These are phyloP conservation scores for Macrophomina pseudophaseolina DNA, from an alignment of 2,329 filamentous ascomycete genomes.

Conservation along the genomic window DNA sequence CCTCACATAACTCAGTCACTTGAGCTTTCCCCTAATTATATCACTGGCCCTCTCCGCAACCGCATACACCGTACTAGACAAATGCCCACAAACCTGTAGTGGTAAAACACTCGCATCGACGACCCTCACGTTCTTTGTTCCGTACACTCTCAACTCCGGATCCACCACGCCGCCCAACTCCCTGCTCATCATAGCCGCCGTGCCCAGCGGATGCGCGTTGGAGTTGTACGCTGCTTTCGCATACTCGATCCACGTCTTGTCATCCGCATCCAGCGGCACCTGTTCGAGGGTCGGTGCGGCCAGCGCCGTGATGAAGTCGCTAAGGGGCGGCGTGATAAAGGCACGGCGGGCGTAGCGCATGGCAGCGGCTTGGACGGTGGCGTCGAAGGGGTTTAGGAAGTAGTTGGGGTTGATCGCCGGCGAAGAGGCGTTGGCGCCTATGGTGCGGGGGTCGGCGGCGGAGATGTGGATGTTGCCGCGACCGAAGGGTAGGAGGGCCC, in stretches of 20 bases:
- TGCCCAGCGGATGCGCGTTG: constrained; percentile 43
- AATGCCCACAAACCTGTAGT: constrained; percentile 42
- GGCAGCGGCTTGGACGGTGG: constrained; percentile 39
- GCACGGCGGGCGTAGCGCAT: constrained; percentile 40
- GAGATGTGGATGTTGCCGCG: constrained; percentile 41
- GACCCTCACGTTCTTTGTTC: constrained; percentile 42
- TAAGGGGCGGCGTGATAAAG: constrained; percentile 36
- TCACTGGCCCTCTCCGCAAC: constrained; percentile 44
- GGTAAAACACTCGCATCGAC: constrained; percentile 44
- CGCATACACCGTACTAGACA: constrained; percentile 44
- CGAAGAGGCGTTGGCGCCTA: constrained; percentile 20
- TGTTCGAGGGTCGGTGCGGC: constrained; percentile 30
- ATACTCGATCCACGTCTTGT: constrained; percentile 34
- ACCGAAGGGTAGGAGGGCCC: constrained; percentile 45
- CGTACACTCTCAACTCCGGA: constrained; percentile 39
- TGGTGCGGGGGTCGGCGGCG: constrained; percentile 38
- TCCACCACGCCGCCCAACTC: constrained; percentile 44
- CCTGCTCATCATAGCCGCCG: constrained; percentile 40
- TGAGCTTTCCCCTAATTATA: constrained; percentile 6
- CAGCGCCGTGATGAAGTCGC: constrained; percentile 29
- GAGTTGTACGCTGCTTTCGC: constrained; percentile 31
- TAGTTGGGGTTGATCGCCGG: constrained; percentile 51
- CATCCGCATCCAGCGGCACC: constrained; percentile 33
- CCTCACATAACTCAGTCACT: not conserved
- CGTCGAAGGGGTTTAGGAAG: constrained; percentile 48